Evolutionary conservation across 257 asterid genomes (phyloP).

Genomic region (Ehretia macrophylla): DNA sequence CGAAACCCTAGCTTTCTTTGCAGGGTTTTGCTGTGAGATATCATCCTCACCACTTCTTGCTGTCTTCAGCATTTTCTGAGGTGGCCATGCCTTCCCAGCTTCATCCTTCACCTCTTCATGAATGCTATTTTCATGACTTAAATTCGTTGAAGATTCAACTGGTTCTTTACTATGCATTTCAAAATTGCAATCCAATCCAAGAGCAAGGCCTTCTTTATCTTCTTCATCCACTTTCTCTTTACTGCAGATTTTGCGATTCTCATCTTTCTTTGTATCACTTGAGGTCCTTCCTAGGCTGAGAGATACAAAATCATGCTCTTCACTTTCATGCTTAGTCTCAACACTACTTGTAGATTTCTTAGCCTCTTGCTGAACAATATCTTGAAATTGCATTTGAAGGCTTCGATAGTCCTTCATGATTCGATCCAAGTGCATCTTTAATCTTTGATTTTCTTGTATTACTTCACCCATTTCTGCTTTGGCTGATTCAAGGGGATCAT

Average conservation of each 20-base stretch:
- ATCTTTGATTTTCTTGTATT: slow-evolving; percentile 73
- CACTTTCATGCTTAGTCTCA: slow-evolving; percentile 2
- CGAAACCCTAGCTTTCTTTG: slow-evolving; percentile 94
- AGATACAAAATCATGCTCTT: slow-evolving; percentile 37
- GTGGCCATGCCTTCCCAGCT: slow-evolving; percentile 41
- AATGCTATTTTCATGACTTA: slow-evolving; percentile 46
- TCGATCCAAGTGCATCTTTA: slow-evolving; percentile 50
- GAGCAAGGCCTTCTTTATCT: slow-evolving; percentile 39
- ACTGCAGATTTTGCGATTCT: slow-evolving; percentile 10
- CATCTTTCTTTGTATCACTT: slow-evolving; percentile 35
- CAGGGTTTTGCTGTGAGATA: slow-evolving; percentile 54
- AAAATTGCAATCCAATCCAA: slow-evolving; percentile 61
- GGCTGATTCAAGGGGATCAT: slow-evolving; percentile 45
- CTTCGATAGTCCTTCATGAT: slow-evolving; percentile 59
- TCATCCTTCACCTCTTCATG: slow-evolving; percentile 58
- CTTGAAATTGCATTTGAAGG: slow-evolving; percentile 67
- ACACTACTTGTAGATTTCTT: slow-evolving; percentile 15
- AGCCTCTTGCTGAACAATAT: slow-evolving; percentile 37
- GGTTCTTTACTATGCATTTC: slow-evolving; percentile 17
- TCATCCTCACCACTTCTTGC: slow-evolving; percentile 59
- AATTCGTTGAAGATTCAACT: slow-evolving; percentile 29
- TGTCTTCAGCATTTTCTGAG: slow-evolving; percentile 37
- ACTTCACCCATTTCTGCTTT: slow-evolving; percentile 77
- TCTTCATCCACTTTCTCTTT: slow-evolving; percentile 17
- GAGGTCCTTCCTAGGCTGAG: slow-evolving; percentile 68